Base-by-base conservation (phyloP, 106 monocot genomes). In the Agapanthus africanus region DNA sequence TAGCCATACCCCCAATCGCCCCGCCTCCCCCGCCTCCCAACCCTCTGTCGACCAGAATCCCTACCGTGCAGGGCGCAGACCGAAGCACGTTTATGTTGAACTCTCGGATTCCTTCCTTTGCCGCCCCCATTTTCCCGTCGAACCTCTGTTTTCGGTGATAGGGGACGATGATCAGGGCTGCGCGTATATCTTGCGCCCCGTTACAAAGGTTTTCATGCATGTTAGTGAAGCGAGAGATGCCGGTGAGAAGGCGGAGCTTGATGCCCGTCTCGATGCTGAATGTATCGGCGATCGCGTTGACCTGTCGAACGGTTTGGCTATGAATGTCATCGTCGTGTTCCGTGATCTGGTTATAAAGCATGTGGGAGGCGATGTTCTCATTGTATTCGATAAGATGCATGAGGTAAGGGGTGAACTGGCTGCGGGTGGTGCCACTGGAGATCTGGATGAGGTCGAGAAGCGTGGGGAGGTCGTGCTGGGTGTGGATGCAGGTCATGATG, bases 371-470 rank as follows among this genome's bases (percentile, higher is more conserved):
- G 33, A 59, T n/a, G 54, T 63, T 64, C 8, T 37, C 37, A 6
- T 80, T 74, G 63, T 83, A 79, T 73, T 88, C 80, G 4, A 78
- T 33, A 1, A 88, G 88, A 64, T 88, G 85, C 18, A 88, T 30
- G 21, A 85, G 59, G 76, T 77, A 81, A 26, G 71, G 72, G 26
- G 79, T 25, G 42, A 81, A 10, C 13, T 78, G 68, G 32, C 11
- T 31, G 6, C 4, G 9, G 51, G 34, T 13, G 25, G 63, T 39
- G n/a, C 73, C 82, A 34, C 60, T 59, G 42, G 79, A 68, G 35
- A 80, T 68, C 70, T 80, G 80, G 8, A 80, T 32, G 51, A 93
- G 83, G 68, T 70, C 47, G 54, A 88, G 71, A 37, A 80, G 66
- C 11, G 85, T 61, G 14, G 74, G 77, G 2, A 84, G 61, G 3